Evolutionary conservation across 805 yeast species (phyloP), one percentile per base, ranked within the genome.

Genomic region (Kluyveromyces siamensis): DNA sequence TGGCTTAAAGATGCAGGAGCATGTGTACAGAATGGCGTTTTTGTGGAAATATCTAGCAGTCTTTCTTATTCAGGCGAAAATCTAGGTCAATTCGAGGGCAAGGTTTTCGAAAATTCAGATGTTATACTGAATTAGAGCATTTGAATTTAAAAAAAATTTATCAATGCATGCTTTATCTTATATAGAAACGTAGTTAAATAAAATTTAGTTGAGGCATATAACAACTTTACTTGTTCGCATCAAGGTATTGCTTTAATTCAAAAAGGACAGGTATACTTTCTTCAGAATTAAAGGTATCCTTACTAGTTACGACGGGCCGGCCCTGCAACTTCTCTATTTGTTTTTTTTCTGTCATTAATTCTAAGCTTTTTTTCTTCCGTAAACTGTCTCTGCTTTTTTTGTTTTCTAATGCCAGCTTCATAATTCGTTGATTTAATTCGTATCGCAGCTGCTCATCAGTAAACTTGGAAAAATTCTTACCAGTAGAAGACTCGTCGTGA

Each of bases 1-100:
- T 91, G 98, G 97, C 73, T 86, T 35, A 58, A 64, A 27, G 71
- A 70, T 2, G 79, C 80, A 3, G 96, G 96, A n/a, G 96, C 86
- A 2, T 51, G 62, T 2, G 63, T 86, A 11, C 67, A 63, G 6
- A 63, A 67, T 10, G 75, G 67, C 19, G 72, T 68, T 0, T 66
- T 75, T 19, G 85, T 88, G 11, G 99, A 91, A 68, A 87, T 91
- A 1, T 74, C 81, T n/a, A 81, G 91, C 6, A 65, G 74, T 46
- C 72, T 89, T 7, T 82, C 91, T 56, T 91, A 90, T 58, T 67
- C 71, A 16, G 93, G 93, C 27, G 93, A 85, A 66, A 84, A 83
- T 1, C 71, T 86, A 46, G 81, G 76, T 45, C 62, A 65, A 49
- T 80, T 75, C 49, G 72, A 71, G 50, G 89, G 82, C 17, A 67